phyloP scores from a whole-genome alignment of 305 asterid species.

The Fraxinus paxiana region DNA sequence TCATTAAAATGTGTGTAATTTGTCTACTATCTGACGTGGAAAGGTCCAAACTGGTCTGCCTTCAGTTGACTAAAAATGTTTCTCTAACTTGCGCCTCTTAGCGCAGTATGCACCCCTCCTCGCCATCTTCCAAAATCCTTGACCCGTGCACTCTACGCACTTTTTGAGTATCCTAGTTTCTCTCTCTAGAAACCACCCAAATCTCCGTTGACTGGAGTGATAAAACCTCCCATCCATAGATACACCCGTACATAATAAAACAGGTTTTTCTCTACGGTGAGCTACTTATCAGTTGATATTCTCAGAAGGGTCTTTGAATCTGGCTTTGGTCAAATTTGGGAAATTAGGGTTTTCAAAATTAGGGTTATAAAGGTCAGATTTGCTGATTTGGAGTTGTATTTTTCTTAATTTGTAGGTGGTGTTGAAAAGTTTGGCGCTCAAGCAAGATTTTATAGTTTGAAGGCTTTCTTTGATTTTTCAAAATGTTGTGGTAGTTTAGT shows the following conservation, averaged over 20 bases:
- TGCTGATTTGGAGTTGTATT: neutral
- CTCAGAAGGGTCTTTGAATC: conserved; percentile 27
- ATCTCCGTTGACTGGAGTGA: conserved; percentile 50
- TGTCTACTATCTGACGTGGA: neutral
- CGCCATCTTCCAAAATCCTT: conserved; percentile 33
- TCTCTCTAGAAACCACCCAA: conserved; percentile 14
- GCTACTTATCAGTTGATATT: neutral
- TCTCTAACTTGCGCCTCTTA: conserved; percentile 28
- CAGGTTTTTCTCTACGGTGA: neutral
- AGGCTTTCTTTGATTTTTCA: conserved; percentile 28
- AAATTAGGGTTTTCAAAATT: conserved; percentile 11
- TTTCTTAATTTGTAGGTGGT: neutral
- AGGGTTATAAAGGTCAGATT: conserved; percentile 7
- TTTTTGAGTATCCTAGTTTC: conserved; percentile 50
- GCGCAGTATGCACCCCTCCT: conserved; percentile 39
- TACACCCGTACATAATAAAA: neutral
- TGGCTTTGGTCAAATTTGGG: conserved; percentile 9
- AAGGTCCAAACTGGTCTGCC: neutral
- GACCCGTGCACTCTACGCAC: conserved; percentile 54
- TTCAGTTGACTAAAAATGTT: neutral
- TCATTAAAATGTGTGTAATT: too few species aligned
- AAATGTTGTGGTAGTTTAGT: neutral
- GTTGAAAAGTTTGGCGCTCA: conserved; percentile 1
- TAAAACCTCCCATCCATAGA: neutral
- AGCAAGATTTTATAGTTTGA: neutral